phyloP scores from a whole-genome alignment of 2,329 filamentous ascomycete species.

The Epichloe sibirici region DNA sequence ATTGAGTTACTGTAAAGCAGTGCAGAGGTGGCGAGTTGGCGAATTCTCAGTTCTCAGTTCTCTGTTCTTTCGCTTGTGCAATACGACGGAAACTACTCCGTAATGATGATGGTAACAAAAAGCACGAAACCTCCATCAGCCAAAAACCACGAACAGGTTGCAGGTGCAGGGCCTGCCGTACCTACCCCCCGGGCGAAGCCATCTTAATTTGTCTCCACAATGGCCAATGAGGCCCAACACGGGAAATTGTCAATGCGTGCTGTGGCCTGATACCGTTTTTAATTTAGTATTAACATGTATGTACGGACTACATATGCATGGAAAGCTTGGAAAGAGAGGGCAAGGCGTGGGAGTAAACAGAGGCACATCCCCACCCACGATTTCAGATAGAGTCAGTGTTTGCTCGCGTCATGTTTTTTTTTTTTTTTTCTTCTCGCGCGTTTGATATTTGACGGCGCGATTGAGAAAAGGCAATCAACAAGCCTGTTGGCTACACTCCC shows the following conservation, averaged over 20 bases:
- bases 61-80: too few relatives aligned
- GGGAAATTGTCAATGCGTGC: slow-evolving; percentile 2
- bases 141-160: not conserved
- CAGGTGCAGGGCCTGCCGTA: not conserved
- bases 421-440: not conserved
- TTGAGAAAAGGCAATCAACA: too few relatives aligned
- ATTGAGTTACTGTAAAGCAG: too few relatives aligned
- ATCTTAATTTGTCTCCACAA: not conserved
- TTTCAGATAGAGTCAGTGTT: not conserved
- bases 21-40: too few relatives aligned
- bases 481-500: too few relatives aligned
- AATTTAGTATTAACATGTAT: too few relatives aligned
- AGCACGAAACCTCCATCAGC: not conserved
- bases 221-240: not conserved
- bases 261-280: not conserved
- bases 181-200: not conserved
- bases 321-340: not conserved
- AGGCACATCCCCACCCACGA: too few relatives aligned
- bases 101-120: too few relatives aligned
- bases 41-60: too few relatives aligned
- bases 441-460: too few relatives aligned
- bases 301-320: not conserved
- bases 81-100: too few relatives aligned
- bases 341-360: too few relatives aligned
- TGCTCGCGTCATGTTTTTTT: not conserved